phyloP scores from a whole-genome alignment of 768 basidiomycete genomes.

The Inosperma sp. region DNA sequence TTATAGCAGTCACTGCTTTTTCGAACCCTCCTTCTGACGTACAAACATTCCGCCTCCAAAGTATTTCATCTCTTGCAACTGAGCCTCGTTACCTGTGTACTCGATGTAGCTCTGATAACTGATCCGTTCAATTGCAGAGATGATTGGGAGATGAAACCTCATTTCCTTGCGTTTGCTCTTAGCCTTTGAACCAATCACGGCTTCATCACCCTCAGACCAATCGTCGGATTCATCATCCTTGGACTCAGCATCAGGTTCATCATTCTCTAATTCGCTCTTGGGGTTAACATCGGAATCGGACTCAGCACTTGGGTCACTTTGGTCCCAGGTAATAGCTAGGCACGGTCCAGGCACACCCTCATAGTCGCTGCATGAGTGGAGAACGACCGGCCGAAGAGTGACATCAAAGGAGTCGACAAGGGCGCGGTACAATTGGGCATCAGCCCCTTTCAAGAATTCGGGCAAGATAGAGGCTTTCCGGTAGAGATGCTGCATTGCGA shows the following conservation, averaged over 20 bases:
- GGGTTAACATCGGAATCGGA: background rate
- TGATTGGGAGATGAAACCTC: background rate
- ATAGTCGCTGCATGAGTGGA: background rate
- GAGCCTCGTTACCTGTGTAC: background rate
- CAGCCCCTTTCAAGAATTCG: constrained; percentile 2
- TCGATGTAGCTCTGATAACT: background rate
- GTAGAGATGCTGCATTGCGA: constrained; percentile 4
- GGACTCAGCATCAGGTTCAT: background rate
- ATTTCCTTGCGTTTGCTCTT: background rate
- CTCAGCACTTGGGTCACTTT: background rate
- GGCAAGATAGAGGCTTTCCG: constrained; percentile 1
- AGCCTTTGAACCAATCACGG: background rate
- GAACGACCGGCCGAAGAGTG: background rate
- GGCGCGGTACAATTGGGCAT: background rate
- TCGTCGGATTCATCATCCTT: background rate
- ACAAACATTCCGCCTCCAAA: constrained; percentile 3
- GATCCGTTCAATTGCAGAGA: background rate
- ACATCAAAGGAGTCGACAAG: background rate
- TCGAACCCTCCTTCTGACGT: background rate
- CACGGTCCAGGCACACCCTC: background rate
- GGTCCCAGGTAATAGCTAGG: background rate
- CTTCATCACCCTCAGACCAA: background rate
- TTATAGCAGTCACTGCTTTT: too few relatives aligned
- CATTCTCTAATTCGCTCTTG: background rate
- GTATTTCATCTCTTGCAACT: background rate